Evolutionary conservation across 805 yeast species (phyloP), one percentile per base, ranked within the genome.

Genomic region (Yarrowia bubula): DNA sequence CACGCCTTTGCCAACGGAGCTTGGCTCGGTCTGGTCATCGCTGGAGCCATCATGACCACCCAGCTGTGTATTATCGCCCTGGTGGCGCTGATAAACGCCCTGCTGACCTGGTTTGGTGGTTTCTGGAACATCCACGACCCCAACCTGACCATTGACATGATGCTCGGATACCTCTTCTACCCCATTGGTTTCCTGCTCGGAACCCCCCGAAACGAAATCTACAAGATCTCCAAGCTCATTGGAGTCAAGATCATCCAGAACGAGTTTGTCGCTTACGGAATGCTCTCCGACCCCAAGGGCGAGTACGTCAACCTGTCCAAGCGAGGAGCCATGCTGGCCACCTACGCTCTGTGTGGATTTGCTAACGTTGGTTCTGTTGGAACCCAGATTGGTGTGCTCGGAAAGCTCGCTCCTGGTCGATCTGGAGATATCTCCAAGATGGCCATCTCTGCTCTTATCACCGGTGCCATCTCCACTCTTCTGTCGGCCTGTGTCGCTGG

Each of bases 291-390:
- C 51, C 43, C 65, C 22, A 72, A 70, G 67, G 73, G 78, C 4
- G 79, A 79, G 65, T 84, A 80, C 75, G 77, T 76, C 41, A 70
- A 73, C 50, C 73, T 85, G 79, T 77, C 83, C 41, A 74, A 77
- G 62, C 80, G 88, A 74, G 83, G 84, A 42, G 78, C 77, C 39
- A 75, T 85, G 70, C 76, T 85, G 70, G 86, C 87, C 39, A 84
- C 88, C 17, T 85, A 84, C 68, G 84, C 86, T 17, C 79, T 83
- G 46, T 84, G 88, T 77, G 87, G 88, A 1, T 85, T 85, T 73
- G 82, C 87, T 39, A 85, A 85, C 74, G 75, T 85, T 53, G 88
- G 88, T 35, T 82, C 86, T 6, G 77, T 85, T 68, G 88, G 87
- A 70, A 84, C 84, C 66, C 84, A 84, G 66, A 74, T 85, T 66